Evolutionary conservation across 257 asterid species (phyloP), one percentile per base, ranked within the genome.

Genomic region (Prunella vulgaris): DNA sequence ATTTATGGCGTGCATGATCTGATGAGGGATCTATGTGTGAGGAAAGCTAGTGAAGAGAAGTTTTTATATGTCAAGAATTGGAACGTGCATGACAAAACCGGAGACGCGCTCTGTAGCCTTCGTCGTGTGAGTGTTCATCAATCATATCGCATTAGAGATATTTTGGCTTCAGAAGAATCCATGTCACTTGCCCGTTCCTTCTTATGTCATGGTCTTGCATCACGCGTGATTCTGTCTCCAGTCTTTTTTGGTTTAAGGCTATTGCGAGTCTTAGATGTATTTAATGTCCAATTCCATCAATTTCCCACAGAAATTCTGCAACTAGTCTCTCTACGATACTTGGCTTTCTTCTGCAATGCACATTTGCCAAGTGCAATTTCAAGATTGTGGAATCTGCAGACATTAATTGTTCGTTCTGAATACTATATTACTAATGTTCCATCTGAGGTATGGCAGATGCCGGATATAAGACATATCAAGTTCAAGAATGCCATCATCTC

Each of bases 1-100:
- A 35, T 46, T 24, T 76, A 66, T 35, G 33, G 32, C 28, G 37
- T 70, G 38, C 80, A 76, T 70, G 77, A 76, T 64, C 64, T 76
- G 15, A 5, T 76, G 62, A 54, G 77, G 49, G 80, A 70, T 14
- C 51, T 76, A 33, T 76, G 73, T 15, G 14, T 76, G 28, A 66
- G 15, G 17, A 40, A 70, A 75, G 71, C 72, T 61, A 15, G 5
- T n/a, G 14, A 64, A 9, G 79, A 69, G 42, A 69, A 42, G 28
- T 75, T 75, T 63, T 17, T 64, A 1, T 3, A 27, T 21, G 58
- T 62, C 48, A 10, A 10, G 66, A 33, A 9, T 10, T 0, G 13
- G 62, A 1, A 22, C 2, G 30, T 15, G 12, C 22, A 25, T 10
- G 2, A 30, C 28, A 13, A 17, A 42, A 13, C 18, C 0, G 51